Evolutionary conservation across 2,329 filamentous ascomycete genomes (phyloP).

Genomic region (Cercospora citrullina): DNA sequence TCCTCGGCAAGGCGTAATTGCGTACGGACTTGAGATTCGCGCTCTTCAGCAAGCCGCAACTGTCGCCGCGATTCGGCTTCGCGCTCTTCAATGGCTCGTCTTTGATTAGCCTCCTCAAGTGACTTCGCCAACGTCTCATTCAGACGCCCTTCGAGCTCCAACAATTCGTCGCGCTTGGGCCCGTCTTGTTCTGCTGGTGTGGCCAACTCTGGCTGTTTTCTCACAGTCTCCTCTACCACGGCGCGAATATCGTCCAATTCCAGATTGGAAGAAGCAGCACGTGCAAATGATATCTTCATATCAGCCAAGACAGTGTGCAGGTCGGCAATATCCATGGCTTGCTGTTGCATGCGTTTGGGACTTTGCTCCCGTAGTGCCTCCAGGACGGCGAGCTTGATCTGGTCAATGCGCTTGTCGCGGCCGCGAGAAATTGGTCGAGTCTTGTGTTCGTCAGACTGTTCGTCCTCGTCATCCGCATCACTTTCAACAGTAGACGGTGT

Average conservation of each 20-base stretch:
- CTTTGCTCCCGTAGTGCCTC: conserved; percentile 59
- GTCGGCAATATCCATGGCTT: conserved; percentile 39
- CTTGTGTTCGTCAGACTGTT: conserved; percentile 61
- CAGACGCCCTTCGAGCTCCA: conserved; percentile 36
- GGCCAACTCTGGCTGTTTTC: conserved; percentile 33
- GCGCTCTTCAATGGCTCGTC: conserved; percentile 39
- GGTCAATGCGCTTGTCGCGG: conserved; percentile 76
- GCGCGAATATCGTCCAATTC: conserved; percentile 47
- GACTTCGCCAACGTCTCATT: conserved; percentile 39
- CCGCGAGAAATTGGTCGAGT: conserved; percentile 73
- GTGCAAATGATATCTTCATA: conserved; percentile 51
- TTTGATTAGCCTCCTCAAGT: conserved; percentile 45
- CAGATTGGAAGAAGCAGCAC: conserved; percentile 47
- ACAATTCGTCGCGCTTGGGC: conserved; percentile 32
- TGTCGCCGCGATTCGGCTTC: conserved; percentile 44
- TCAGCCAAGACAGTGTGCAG: conserved; percentile 51
- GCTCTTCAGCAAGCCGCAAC: conserved; percentile 43
- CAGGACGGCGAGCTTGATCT: conserved; percentile 62
- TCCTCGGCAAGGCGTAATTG: conserved; percentile 53
- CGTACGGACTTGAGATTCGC: conserved; percentile 47
- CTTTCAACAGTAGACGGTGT: conserved; percentile 64
- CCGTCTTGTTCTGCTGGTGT: conserved; percentile 31
- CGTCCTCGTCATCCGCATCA: conserved; percentile 86
- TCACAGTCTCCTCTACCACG: conserved; percentile 40
- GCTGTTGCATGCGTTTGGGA: conserved; percentile 29